phyloP scores from a whole-genome alignment of 1,284 basidiomycete genomes.

The Austroboletus novae-zelandiae region DNA sequence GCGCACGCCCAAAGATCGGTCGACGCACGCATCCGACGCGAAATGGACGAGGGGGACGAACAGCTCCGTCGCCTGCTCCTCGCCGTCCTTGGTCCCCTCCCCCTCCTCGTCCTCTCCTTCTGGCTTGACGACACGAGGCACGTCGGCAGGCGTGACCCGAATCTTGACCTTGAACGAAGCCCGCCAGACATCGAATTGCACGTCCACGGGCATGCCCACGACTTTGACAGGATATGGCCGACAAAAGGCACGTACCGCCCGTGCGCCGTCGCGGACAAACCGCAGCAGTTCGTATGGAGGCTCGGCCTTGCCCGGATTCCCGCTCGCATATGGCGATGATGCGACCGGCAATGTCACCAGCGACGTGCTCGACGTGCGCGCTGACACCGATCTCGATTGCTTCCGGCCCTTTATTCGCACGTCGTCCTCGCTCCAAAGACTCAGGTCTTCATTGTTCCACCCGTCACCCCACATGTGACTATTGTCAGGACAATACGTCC shows the following conservation, averaged over 20 bases:
- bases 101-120: constrained; percentile 8
- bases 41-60: constrained; percentile 90
- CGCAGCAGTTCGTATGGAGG: constrained; percentile 50
- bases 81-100: constrained; percentile 26
- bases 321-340: constrained; percentile 14
- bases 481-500: constrained; percentile 86
- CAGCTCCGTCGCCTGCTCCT: constrained; percentile 70
- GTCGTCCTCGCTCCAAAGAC: constrained; percentile 81
- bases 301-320: neutral
- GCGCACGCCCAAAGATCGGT: constrained; percentile 9
- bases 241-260: constrained; percentile 80
- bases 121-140: constrained; percentile 13
- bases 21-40: constrained; percentile 49
- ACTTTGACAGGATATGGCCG: constrained; percentile 78
- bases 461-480: constrained; percentile 90
- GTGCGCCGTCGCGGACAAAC: constrained; percentile 78
- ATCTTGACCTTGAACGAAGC: constrained; percentile 69
- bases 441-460: constrained; percentile 97
- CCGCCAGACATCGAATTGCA: constrained; percentile 77
- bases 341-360: constrained; percentile 19
- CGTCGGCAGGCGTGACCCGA: constrained; percentile 55
- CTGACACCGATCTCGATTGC: constrained; percentile 1
- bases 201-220: constrained; percentile 63
- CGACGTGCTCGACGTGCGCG: constrained; percentile 18
- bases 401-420: neutral